Percentiles rank a stretch among this genome's conserved stretches.
These are phyloP conservation scores for Penicillium freii DNA, from an alignment of 2,329 filamentous ascomycete species.

Conservation along the genomic window DNA sequence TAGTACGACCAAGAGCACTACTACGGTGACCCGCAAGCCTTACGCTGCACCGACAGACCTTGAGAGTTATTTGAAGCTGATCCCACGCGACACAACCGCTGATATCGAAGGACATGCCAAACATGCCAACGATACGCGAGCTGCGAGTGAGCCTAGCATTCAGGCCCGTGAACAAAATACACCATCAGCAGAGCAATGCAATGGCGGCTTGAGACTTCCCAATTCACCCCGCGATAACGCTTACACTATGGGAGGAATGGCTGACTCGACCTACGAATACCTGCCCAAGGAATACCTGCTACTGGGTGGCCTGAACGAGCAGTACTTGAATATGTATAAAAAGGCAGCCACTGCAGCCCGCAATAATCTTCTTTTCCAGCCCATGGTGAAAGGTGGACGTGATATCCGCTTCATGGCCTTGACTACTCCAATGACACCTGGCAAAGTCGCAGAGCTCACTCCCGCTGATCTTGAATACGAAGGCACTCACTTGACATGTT, in stretches of 20 bases:
- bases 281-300: constrained; percentile 51
- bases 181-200: constrained; percentile 33
- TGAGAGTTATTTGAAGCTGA: constrained; percentile 26
- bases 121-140: constrained; percentile 27
- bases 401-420: constrained; percentile 45
- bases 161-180: constrained; percentile 10
- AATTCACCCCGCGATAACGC: constrained; percentile 33
- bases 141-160: neutral
- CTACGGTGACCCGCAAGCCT: constrained; percentile 5
- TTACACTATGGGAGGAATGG: constrained; percentile 46
- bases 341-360: constrained; percentile 40
- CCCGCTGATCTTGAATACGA: constrained; percentile 47
- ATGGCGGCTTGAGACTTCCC: constrained; percentile 40
- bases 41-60: constrained; percentile 22
- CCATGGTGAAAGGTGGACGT: constrained; percentile 44
- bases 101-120: constrained; percentile 29
- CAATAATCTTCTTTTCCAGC: constrained; percentile 45
- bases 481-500: constrained; percentile 59
- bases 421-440: constrained; percentile 23
- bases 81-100: constrained; percentile 20
- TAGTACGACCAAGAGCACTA: constrained; percentile 1
- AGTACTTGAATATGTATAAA: constrained; percentile 47
- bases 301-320: constrained; percentile 43
- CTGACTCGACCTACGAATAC: constrained; percentile 52
- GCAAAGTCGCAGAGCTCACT: constrained; percentile 16